phyloP scores from a whole-genome alignment of 1,284 basidiomycete genomes.

The Cystobasidium sp. region DNA sequence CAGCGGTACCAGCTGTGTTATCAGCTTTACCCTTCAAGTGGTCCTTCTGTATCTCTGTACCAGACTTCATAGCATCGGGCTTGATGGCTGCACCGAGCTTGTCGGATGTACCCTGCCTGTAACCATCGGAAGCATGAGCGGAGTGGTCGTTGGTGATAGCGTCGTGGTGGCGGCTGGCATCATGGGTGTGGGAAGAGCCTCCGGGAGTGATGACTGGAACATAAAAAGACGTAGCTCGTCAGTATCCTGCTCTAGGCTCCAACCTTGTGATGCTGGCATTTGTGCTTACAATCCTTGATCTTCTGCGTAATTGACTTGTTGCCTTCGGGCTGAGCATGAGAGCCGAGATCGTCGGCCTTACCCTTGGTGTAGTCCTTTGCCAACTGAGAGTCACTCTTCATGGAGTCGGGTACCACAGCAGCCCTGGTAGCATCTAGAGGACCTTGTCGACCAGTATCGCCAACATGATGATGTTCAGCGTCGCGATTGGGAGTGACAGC shows the following conservation, averaged over 20 bases:
- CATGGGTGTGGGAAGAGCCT: neutral
- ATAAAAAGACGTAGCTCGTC: neutral
- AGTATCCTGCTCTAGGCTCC: neutral
- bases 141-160: neutral
- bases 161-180: conserved; percentile 1
- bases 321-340: conserved; percentile 22
- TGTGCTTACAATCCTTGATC: conserved; percentile 19
- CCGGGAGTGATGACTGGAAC: conserved; percentile 12
- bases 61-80: conserved; percentile 34
- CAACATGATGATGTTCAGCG: conserved; percentile 15
- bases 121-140: conserved; percentile 13
- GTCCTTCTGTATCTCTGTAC: conserved; percentile 15
- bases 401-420: conserved; percentile 23
- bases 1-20: conserved; percentile 20
- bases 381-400: conserved; percentile 22
- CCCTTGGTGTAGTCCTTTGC: conserved; percentile 28
- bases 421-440: conserved; percentile 14
- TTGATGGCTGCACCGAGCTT: conserved; percentile 27
- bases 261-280: neutral
- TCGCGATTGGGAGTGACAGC: conserved; percentile 12
- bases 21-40: conserved; percentile 28
- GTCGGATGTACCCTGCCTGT: conserved; percentile 21
- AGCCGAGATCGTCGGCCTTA: conserved; percentile 17
- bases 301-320: conserved; percentile 42
- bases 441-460: conserved; percentile 21